Conservation (phyloP, 257 asterid genomes). For the Solanum verrucosum region DNA sequence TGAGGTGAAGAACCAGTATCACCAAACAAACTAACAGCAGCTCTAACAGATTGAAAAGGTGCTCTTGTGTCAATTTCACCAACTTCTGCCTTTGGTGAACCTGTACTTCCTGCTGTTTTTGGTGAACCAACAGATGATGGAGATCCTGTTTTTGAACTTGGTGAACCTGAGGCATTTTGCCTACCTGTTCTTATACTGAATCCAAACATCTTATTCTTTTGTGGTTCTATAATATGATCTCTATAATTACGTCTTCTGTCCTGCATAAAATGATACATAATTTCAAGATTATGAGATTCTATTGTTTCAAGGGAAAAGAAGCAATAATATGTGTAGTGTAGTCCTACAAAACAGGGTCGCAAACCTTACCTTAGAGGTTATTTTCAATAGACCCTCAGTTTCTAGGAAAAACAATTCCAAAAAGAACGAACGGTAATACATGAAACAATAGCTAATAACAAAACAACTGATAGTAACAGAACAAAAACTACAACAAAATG, state of each 20-base stretch:
- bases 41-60: slow-evolving; percentile 73
- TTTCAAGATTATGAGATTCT: not conserved
- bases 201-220: slow-evolving; percentile 23
- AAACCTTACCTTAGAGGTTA: not conserved
- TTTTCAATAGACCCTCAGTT: not conserved
- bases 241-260: not conserved
- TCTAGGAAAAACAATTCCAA: not conserved
- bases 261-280: not conserved
- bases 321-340: not conserved
- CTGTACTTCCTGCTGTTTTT: slow-evolving; percentile 1
- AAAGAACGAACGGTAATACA: not conserved
- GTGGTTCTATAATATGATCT: not conserved
- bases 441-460: not conserved
- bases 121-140: slow-evolving; percentile 27
- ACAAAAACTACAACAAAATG: not conserved
- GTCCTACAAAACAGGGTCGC: not conserved
- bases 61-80: slow-evolving; percentile 74
- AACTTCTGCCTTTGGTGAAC: slow-evolving; percentile 35
- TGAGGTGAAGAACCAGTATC: slow-evolving; percentile 38
- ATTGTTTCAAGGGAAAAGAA: not conserved
- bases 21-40: slow-evolving; percentile 67
- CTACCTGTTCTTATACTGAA: slow-evolving; percentile 26
- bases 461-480: not conserved
- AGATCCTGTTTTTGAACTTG: slow-evolving; percentile 12
- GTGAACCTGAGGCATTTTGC: slow-evolving; percentile 35